Evolutionary conservation across 495 filamentous ascomycete genomes (phyloP).

Genomic region (Copromyces sp.): DNA sequence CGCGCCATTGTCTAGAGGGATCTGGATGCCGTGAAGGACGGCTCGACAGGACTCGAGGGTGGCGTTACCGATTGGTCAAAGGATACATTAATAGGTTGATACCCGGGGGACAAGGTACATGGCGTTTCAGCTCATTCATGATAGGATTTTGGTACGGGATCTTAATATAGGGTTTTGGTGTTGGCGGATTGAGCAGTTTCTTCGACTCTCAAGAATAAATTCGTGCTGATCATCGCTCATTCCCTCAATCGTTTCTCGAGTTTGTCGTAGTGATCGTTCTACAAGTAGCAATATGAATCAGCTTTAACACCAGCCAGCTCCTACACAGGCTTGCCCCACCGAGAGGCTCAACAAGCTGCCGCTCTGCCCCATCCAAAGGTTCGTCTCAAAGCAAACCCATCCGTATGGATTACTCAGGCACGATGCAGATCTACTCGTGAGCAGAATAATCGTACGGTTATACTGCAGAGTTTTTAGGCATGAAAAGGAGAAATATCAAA

Average conservation of each 20-base stretch:
- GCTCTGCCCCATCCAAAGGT: neutral
- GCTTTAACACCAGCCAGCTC: neutral
- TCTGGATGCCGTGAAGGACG: neutral
- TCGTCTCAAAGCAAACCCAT: neutral
- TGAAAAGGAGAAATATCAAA: neutral
- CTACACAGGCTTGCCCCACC: neutral
- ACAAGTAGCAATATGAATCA: neutral
- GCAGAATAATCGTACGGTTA: neutral
- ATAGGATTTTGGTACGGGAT: neutral
- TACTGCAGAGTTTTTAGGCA: neutral
- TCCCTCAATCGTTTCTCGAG: neutral
- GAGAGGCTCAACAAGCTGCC: neutral
- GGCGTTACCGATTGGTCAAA: neutral
- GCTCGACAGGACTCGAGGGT: neutral
- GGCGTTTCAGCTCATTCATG: neutral
- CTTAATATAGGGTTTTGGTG: neutral
- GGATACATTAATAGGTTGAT: neutral
- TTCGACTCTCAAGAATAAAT: neutral
- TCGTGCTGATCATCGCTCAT: neutral
- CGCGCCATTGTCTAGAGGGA: slow-evolving; percentile 32
- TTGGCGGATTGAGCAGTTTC: neutral
- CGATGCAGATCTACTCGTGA: neutral
- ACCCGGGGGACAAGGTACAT: neutral
- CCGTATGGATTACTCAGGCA: neutral
- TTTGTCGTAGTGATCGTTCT: neutral